A percentile compares a stretch with the other conserved stretches of the same genome.
These are phyloP conservation scores for Vitis cinerea DNA, from an alignment of 164 flowering plant species.

Conservation along the genomic window DNA sequence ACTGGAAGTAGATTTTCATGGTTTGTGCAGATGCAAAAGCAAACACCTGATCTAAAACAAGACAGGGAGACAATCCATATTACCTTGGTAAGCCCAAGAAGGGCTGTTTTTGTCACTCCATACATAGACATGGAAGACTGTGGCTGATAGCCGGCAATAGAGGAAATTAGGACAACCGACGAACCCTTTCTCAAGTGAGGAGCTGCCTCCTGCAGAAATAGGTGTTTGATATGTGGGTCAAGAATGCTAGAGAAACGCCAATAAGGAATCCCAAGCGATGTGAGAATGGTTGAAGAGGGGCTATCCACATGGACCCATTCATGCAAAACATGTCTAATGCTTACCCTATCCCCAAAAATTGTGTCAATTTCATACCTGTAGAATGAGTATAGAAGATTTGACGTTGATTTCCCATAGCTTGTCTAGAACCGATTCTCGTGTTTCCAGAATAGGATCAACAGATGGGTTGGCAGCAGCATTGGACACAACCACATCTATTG, in stretches of 20 bases:
- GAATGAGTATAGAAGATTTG: conserved; percentile 73
- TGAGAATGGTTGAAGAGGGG: no score
- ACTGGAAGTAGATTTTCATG: no score
- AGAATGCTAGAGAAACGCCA: no score
- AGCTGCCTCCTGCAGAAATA: conserved; percentile 66
- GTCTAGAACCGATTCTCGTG: conserved; percentile 78
- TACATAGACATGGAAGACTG: conserved; percentile 73
- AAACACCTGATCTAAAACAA: background rate
- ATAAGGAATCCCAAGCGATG: no score
- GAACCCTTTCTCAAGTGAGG: conserved; percentile 83
- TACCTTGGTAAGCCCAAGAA: conserved; percentile 98
- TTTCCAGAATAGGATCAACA: conserved; percentile 53
- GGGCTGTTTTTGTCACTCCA: conserved; percentile 97
- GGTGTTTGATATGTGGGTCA: background rate
- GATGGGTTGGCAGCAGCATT: conserved; percentile 94
- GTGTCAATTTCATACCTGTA: conserved; percentile 43
- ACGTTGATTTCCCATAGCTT: conserved; percentile 96
- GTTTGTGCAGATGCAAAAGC: background rate
- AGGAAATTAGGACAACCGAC: conserved; percentile 76
- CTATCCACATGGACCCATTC: no score
- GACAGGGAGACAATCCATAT: background rate
- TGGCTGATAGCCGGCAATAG: conserved; percentile 72
- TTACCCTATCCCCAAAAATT: background rate
- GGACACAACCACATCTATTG: conserved; percentile 74
- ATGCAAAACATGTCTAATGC: no score